Percentiles rank a stretch among this genome's conserved stretches.
phyloP scores from a whole-genome alignment of 2,329 filamentous ascomycete genomes.

The Talaromyces sp. region DNA sequence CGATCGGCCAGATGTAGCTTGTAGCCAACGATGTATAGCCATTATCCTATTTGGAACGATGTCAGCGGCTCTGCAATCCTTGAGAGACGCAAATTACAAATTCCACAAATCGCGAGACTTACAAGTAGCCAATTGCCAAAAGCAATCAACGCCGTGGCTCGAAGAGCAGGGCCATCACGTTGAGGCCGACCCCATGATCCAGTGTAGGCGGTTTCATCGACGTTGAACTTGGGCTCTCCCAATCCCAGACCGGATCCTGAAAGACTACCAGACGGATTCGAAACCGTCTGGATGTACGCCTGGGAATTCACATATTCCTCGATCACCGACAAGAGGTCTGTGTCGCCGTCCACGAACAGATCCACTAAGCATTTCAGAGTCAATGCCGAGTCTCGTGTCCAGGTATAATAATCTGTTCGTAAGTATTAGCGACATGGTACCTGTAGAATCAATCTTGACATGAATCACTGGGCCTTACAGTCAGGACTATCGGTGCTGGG shows the following conservation, averaged over 20 bases:
- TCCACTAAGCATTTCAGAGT: slow-evolving; percentile 71
- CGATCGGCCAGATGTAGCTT: slow-evolving; percentile 69
- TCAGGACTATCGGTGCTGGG: slow-evolving; percentile 58
- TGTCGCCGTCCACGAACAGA: slow-evolving; percentile 64
- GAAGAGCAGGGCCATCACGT: slow-evolving; percentile 75
- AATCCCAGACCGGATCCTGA: slow-evolving; percentile 49
- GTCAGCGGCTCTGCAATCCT: neutral
- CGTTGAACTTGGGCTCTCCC: slow-evolving; percentile 74
- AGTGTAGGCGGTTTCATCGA: slow-evolving; percentile 64
- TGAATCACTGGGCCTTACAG: slow-evolving; percentile 50
- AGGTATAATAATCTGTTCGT: slow-evolving; percentile 73
- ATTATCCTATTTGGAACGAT: slow-evolving; percentile 46
- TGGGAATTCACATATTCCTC: slow-evolving; percentile 70
- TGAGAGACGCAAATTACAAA: neutral
- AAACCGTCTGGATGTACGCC: slow-evolving; percentile 66
- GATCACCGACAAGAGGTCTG: slow-evolving; percentile 61
- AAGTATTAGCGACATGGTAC: neutral
- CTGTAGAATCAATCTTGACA: too few relatives aligned
- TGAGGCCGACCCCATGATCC: slow-evolving; percentile 76
- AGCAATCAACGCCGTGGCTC: slow-evolving; percentile 71
- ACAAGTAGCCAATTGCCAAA: slow-evolving; percentile 72
- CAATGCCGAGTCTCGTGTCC: slow-evolving; percentile 74
- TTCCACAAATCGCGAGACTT: slow-evolving; percentile 1
- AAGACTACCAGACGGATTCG: slow-evolving; percentile 68
- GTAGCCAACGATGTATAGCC: slow-evolving; percentile 57